A percentile compares a stretch with the other conserved stretches of the same genome.
Evolutionary conservation across 305 asterid genomes (phyloP).

Genomic region (Fraxinus sp.): DNA sequence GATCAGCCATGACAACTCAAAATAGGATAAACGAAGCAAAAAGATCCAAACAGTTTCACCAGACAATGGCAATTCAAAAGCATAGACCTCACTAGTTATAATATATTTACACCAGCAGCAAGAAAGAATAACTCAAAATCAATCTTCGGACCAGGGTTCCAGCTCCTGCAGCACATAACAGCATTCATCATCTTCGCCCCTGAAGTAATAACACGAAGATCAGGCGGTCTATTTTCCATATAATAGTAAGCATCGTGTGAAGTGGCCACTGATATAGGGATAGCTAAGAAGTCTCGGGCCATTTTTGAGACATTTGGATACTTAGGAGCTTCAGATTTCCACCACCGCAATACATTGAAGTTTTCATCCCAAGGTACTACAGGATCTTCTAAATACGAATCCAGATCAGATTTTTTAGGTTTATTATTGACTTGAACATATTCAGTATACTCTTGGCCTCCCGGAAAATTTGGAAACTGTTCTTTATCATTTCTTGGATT

Average conservation of each 20-base stretch:
- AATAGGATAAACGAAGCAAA: not conserved
- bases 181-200: conserved; percentile 1
- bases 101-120: not conserved
- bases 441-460: not conserved
- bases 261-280: not conserved
- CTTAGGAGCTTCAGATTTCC: conserved; percentile 7
- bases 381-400: conserved; percentile 12
- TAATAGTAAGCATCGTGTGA: not conserved
- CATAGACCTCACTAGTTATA: not conserved
- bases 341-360: not conserved
- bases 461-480: not conserved
- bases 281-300: conserved; percentile 1
- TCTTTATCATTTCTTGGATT: not conserved
- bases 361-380: conserved; percentile 5
- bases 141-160: not conserved
- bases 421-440: not conserved
- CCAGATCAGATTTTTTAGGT: not conserved
- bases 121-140: not conserved
- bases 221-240: not conserved
- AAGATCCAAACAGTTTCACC: not conserved
- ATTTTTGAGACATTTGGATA: conserved; percentile 3
- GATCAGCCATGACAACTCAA: not conserved
- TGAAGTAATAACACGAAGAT: not conserved
- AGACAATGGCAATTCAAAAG: not conserved
- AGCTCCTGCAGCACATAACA: conserved; percentile 4